Evolutionary conservation across 169 alveolate genomes (phyloP).

Genomic region (Amoebophrya sp.): DNA sequence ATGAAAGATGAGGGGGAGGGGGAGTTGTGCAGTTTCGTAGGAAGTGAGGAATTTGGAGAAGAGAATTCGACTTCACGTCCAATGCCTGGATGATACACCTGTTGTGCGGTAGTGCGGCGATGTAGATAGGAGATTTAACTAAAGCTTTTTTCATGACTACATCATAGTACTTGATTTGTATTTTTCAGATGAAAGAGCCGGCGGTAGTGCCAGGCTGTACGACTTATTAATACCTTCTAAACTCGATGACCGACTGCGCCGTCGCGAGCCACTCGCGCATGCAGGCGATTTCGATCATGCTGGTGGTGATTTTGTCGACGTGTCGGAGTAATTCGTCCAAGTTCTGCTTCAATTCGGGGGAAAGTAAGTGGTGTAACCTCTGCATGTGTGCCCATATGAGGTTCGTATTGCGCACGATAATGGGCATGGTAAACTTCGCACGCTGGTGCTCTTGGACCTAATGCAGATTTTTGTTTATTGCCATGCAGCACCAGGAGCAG

Average conservation of each 20-base stretch:
- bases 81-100: constrained; percentile 68
- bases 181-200: too few species aligned
- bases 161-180: too few species aligned
- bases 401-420: not conserved
- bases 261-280: constrained; percentile 56
- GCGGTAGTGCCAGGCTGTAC: too few species aligned
- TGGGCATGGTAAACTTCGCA: not conserved
- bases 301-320: not conserved
- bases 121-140: too few species aligned
- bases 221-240: constrained; percentile 51
- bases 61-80: constrained; percentile 57
- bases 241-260: not conserved
- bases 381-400: constrained; percentile 71
- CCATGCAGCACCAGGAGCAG: too few species aligned
- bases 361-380: constrained; percentile 58
- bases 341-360: constrained; percentile 55
- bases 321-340: constrained; percentile 41
- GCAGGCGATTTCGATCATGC: constrained; percentile 56
- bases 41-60: constrained; percentile 71
- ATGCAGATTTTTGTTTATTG: too few species aligned
- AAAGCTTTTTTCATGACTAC: too few species aligned
- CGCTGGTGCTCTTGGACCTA: too few species aligned
- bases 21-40: too few species aligned
- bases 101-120: too few species aligned
- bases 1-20: too few species aligned